Conservation (phyloP, 23 red algal species). For the Cyanidium caldarium region DNA sequence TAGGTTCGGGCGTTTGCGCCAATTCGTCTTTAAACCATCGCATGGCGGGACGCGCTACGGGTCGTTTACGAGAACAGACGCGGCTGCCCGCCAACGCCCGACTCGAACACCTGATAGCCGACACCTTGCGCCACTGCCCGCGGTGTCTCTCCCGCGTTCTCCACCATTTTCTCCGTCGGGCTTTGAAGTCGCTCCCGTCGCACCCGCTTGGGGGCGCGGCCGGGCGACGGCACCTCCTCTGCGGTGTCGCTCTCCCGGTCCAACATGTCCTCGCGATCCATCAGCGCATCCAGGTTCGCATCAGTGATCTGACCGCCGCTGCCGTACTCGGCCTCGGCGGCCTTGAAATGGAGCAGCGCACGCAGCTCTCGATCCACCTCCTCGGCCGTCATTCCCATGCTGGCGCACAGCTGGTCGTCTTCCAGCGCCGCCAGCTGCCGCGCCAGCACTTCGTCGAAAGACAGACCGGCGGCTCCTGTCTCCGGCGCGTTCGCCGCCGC, state of each 20-base stretch:
- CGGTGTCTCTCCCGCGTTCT: not conserved
- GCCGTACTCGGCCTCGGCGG: constrained; percentile 6
- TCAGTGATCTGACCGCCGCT: constrained; percentile 4
- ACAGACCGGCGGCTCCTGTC: not conserved
- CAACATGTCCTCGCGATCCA: constrained; percentile 5
- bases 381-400: not conserved
- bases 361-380: not conserved
- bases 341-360: not conserved
- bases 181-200: not conserved
- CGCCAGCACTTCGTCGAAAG: not conserved
- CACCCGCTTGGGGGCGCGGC: not conserved
- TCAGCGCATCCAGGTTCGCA: not conserved
- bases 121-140: not conserved
- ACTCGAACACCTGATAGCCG: constrained; percentile 1
- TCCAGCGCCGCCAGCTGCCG: not conserved
- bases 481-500: not conserved
- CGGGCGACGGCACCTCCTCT: not conserved
- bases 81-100: too few relatives aligned
- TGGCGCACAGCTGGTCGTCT: not conserved
- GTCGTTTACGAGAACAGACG: too few relatives aligned
- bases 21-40: too few relatives aligned
- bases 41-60: too few relatives aligned
- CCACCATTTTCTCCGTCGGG: not conserved
- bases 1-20: too few relatives aligned
- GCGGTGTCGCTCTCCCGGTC: not conserved